Evolutionary conservation across 768 basidiomycete species (phyloP), one percentile per base, ranked within the genome.

Genomic region (Termitomyces sp.): DNA sequence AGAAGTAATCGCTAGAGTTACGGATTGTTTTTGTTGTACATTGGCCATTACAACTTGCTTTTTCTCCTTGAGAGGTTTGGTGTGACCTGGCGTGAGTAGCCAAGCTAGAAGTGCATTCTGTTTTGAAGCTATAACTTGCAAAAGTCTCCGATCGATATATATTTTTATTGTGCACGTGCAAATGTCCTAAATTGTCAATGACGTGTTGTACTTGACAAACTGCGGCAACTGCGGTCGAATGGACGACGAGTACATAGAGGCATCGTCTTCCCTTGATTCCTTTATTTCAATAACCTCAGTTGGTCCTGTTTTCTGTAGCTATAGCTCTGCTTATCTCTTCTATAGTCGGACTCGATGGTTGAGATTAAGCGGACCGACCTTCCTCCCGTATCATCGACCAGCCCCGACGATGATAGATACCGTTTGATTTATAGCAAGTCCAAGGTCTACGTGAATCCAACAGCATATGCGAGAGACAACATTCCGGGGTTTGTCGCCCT

Each of bases 361-460:
- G 87, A 89, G 73, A 89, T 90, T 63, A 83, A 78, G 64, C 81
- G 74, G 57, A 66, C 70, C 34, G 72, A 73, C 54, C 56, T 63
- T 45, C 61, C 66, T 46, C 51, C 56, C 51, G 52, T 66, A 52
- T 64, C 63, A 43, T 50, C 64, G 37, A 55, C 56, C 47, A 46
- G 53, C 58, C 64, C 65, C 7, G 77, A 81, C 54, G 85, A 87
- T 62, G 84, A 84, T 63, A 85, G 82, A 68, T 82, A 84, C 67
- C 78, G 89, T 44, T 77, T 98, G 47, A 69, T 98, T 14, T 97
- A 93, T 64, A 88, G 86, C 70, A 97, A 96, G 69, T 91, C 89
- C 41, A 95, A 94, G 69, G 96, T 98, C 44, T 94, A 96, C 67
- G 86, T 99, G 43, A 92, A 98, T 63, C 97, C 97, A 0, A 96